Conservation (phyloP, 2,329 filamentous ascomycete genomes). For the Amphichorda felina region DNA sequence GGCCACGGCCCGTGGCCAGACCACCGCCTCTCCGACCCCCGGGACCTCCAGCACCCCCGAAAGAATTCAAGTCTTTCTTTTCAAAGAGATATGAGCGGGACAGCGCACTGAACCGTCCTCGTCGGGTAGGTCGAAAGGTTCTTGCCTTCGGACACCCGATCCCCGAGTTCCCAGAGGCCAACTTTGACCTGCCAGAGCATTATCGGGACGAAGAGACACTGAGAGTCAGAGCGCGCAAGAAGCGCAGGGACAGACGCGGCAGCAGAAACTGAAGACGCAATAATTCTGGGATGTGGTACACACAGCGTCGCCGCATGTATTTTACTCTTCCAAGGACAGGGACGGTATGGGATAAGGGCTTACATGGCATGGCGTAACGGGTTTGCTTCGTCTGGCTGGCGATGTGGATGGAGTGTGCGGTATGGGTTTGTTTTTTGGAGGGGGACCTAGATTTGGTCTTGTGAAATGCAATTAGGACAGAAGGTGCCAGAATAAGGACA, state of each 20-base stretch:
- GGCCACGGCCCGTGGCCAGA: conserved; percentile 14
- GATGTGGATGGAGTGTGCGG: too few relatives aligned
- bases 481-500: too few relatives aligned
- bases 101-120: conserved; percentile 56
- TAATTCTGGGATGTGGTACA: too few relatives aligned
- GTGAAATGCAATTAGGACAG: too few relatives aligned
- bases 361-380: background rate
- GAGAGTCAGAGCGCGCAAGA: conserved; percentile 48
- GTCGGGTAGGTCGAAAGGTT: conserved; percentile 57
- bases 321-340: background rate
- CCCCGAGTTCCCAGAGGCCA: conserved; percentile 56
- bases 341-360: background rate
- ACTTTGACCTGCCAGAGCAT: conserved; percentile 66
- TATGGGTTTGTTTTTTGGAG: too few relatives aligned
- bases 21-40: conserved; percentile 10
- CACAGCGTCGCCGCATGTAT: too few relatives aligned
- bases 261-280: conserved; percentile 21
- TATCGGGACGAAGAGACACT: conserved; percentile 43
- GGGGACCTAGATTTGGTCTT: too few relatives aligned
- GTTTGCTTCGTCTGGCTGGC: background rate
- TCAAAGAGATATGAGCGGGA: conserved; percentile 68
- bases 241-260: conserved; percentile 46
- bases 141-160: conserved; percentile 74
- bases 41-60: conserved; percentile 22
- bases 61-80: conserved; percentile 81